A percentile compares a stretch with the other conserved stretches of the same genome.
These are phyloP conservation scores for Sodiomyces alkalinus DNA, from an alignment of 2,329 filamentous ascomycete genomes.

Conservation along the genomic window DNA sequence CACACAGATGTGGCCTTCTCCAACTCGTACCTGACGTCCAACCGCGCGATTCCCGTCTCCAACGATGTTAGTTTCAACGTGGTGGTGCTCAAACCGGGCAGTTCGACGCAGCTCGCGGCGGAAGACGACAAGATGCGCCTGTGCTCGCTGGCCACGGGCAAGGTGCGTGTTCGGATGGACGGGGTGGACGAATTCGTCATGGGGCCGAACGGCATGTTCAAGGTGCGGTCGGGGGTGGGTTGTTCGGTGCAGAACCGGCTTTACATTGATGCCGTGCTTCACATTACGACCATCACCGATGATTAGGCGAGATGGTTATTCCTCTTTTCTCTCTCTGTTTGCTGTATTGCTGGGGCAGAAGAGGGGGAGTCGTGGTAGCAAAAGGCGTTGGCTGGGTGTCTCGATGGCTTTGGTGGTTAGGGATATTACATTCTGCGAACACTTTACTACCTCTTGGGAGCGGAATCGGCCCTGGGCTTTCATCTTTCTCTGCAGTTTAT, in stretches of 20 bases:
- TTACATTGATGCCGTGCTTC: constrained; percentile 27
- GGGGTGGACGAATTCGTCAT: constrained; percentile 21
- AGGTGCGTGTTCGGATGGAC: constrained; percentile 21
- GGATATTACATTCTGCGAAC: no score
- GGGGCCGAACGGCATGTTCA: constrained; percentile 28
- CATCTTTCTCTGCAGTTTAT: no score
- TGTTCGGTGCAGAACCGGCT: constrained; percentile 26
- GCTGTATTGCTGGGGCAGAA: no score
- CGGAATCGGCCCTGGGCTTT: no score
- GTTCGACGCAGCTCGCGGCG: constrained; percentile 14
- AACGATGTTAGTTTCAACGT: constrained; percentile 25
- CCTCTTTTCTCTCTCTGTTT: no score
- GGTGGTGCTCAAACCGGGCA: constrained; percentile 23
- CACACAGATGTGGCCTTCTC: constrained; percentile 29
- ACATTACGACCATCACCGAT: constrained; percentile 20
- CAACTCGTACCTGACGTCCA: constrained; percentile 22
- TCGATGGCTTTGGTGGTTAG: no score
- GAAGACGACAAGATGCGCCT: constrained; percentile 18
- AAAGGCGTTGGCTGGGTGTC: no score
- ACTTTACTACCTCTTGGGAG: no score
- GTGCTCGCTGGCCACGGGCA: constrained; percentile 24
- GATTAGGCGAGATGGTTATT: no score
- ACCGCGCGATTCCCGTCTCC: constrained; percentile 19
- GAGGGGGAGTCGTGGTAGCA: no score
- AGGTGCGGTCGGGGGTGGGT: constrained; percentile 20